Base-by-base conservation (phyloP, 2,329 filamentous ascomycete genomes). In the Cercospora sp. region DNA sequence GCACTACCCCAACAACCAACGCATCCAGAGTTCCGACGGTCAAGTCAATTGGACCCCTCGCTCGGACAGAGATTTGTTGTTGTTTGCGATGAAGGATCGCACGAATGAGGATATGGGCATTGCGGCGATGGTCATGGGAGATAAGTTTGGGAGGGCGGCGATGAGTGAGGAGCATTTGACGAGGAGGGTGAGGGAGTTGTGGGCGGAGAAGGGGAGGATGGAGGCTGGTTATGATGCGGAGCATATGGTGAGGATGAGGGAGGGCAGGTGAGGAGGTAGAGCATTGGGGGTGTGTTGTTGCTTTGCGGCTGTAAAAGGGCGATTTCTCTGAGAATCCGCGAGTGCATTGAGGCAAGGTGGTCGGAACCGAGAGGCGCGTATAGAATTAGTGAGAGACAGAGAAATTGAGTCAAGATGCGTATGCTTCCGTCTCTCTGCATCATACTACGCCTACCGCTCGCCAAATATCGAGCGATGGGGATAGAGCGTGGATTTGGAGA, bases 181-280 rank as follows among this genome's bases (percentile, higher is more conserved):
- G n/a, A 23, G 16, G 55, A 59, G 55, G 16, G 28, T 59, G 55
- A 9, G 18, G n/a, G 55, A 33, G 55, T 59, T 59, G 55, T 59
- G 55, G 55, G 55, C 28, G 28, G 55, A 59, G 55, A 59, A 36
- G 28, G 55, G n/a, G 28, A 26, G 55, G n/a, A 59, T 59, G 55
- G 55, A 59, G 30, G 55, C n/a, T 30, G 55, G 36, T 59, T 59
- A 59, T 36, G 55, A 59, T 31, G 55, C 55, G 30, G 55, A 59
- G 30, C 55, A 59, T 36, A 33, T 59, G 55, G 28, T 33, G 55
- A 31, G 55, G 55, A 59, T 59, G 55, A 59, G 55, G 26, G 28
- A 36, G 55, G 55, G 55, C n/a, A n/a, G n/a, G n/a, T n/a, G n/a
- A n/a, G n/a, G n/a, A n/a, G n/a, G n/a, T n/a, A n/a, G n/a, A n/a